phyloP scores from a whole-genome alignment of 306 rosid genomes.

The Cotoneaster glaucophyllus region DNA sequence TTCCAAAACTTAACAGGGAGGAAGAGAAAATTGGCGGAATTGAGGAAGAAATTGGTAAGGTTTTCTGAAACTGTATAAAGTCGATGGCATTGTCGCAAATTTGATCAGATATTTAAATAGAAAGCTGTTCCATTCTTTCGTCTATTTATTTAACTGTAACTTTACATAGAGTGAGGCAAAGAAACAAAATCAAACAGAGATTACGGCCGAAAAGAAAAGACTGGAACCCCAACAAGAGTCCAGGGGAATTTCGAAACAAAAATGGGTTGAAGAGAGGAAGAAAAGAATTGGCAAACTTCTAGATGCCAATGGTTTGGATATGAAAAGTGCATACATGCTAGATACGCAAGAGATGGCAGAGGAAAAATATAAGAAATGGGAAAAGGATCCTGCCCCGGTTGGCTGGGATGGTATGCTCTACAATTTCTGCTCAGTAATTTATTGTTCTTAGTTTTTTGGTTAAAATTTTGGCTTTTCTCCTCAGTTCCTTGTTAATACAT shows the following conservation, averaged over 20 bases:
- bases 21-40: conserved; percentile 76
- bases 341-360: conserved; percentile 92
- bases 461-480: not conserved
- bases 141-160: not conserved
- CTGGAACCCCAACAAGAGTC: conserved; percentile 90
- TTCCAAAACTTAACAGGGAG: conserved; percentile 41
- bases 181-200: conserved; percentile 82
- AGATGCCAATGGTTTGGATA: conserved; percentile 91
- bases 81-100: not conserved
- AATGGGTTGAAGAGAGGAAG: conserved; percentile 96
- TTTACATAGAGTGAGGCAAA: conserved; percentile 67
- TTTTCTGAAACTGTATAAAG: not conserved
- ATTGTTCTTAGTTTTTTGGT: not conserved
- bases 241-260: conserved; percentile 90
- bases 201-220: conserved; percentile 87
- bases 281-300: conserved; percentile 84
- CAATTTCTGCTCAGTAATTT: not conserved
- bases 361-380: conserved; percentile 92
- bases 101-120: not conserved
- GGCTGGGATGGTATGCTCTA: conserved; percentile 92
- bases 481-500: not conserved
- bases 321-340: conserved; percentile 82
- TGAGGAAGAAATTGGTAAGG: conserved; percentile 81
- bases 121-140: not conserved
- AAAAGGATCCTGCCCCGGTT: conserved; percentile 88